These are phyloP conservation scores for Pythium chondricola DNA, from an alignment of 352 stramenopile genomes.

Conservation along the genomic window DNA sequence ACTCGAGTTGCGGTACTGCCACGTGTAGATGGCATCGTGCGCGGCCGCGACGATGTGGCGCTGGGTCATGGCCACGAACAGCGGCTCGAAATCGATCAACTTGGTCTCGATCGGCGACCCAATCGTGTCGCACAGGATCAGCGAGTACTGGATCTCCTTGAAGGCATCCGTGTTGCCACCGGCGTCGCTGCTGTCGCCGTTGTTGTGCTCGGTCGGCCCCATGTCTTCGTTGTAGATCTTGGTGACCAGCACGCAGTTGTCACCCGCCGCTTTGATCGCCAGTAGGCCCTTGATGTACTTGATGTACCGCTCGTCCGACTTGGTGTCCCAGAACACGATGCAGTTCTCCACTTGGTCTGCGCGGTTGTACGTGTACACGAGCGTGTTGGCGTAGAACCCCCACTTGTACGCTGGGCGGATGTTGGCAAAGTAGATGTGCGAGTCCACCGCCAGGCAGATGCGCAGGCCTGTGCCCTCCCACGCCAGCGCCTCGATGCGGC, in stretches of 20 bases:
- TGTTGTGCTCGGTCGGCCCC: constrained; percentile 19
- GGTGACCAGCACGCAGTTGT: constrained; percentile 84
- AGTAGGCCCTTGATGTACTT: constrained; percentile 84
- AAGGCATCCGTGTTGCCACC: constrained; percentile 21
- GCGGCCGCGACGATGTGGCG: constrained; percentile 78
- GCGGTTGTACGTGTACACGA: constrained; percentile 90
- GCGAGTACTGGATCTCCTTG: constrained; percentile 71
- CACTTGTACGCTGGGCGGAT: constrained; percentile 91
- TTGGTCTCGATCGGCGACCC: constrained; percentile 82
- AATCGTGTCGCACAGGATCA: constrained; percentile 86
- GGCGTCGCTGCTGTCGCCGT: constrained; percentile 4
- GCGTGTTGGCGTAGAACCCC: constrained; percentile 84
- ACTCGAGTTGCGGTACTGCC: constrained; percentile 89
- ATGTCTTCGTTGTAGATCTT: constrained; percentile 79
- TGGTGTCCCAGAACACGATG: constrained; percentile 91
- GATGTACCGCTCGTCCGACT: constrained; percentile 76
- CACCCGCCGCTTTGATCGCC: constrained; percentile 70
- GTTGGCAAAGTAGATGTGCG: constrained; percentile 95
- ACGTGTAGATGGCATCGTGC: constrained; percentile 86
- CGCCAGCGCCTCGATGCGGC: constrained; percentile 78
- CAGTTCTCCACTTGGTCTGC: constrained; percentile 84
- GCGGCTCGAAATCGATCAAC: constrained; percentile 77
- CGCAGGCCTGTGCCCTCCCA: constrained; percentile 90
- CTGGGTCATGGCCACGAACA: constrained; percentile 84
- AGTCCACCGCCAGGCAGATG: constrained; percentile 91